Evolutionary conservation across 805 yeast species (phyloP), one percentile per base, ranked within the genome.

Genomic region (Candida cerambycidarum): DNA sequence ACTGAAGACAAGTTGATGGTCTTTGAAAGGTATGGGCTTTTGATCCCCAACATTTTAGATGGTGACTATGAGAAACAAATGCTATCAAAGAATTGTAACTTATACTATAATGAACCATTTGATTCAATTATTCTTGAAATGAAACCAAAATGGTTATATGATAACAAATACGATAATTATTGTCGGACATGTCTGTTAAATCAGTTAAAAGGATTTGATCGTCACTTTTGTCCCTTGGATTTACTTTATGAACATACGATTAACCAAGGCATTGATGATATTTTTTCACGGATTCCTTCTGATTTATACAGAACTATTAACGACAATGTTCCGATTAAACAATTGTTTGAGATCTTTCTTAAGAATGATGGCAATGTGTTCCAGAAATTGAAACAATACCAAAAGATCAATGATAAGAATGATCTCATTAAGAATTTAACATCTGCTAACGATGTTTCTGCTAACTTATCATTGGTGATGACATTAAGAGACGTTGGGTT

Each of bases 141-240:
- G 50, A 80, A 80, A 54, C 86, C 86, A 1, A 80, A 80, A 56
- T 80, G 85, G 85, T 63, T 81, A 11, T 55, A 63, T 24, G 76
- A 69, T 48, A 72, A 78, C 29, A 65, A 62, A 12, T 54, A 55
- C 28, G 69, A 78, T 3, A 47, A 57, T 36, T 66, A 70, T 18
- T 80, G 86, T 51, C 60, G 86, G 5, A 80, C 83, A 3, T 80
- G 86, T 52, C 82, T 82, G 43, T 61, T 78, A 31, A 66, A 69
- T 43, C 62, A 58, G 24, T 46, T 59, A 36, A 64, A 70, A 24
- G 59, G 59, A 1, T 54, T 57, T 11, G 39, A 50, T 5, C 52
- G 67, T 6, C 67, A 71, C 38, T 75, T 73, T 52, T 79, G 85
- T 51, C 75, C 80, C 0, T 51, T 75, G 16, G 76, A 69, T 39